Base-by-base conservation (phyloP, 306 rosid genomes). In the Trichosanthes cucumerina region DNA sequence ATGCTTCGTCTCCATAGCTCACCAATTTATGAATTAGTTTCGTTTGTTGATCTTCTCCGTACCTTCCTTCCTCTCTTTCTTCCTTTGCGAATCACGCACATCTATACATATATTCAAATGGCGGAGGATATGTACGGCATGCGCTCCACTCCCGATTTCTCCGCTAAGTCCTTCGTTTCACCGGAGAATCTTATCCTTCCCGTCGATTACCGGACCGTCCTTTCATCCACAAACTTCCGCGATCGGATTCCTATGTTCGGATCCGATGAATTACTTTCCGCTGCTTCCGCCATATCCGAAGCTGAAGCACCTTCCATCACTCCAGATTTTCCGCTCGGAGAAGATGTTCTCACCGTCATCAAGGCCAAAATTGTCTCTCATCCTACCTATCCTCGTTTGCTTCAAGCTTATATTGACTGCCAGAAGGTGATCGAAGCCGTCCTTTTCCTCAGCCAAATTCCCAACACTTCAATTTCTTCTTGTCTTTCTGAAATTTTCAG, bases 371-470 rank as follows among this genome's bases (percentile, higher is more conserved):
- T 95, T 78, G 88, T 95, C 6, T 87, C 96, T 26, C 99, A 95
- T 54, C 99, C 97, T 77, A 76, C 80, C 70, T 92, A 92, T 78
- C 96, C 93, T 80, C 93, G 92, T 69, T 90, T 95, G 77, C 89
- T 95, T 58, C 88, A 89, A 76, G 96, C 99, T 44, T 92, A 92
- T 83, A 88, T 95, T 86, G 97, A 92, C 41, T 95, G 97, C 81
- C 96, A 92, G 83, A 92, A 95, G 96, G 99, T 92, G 83, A 85
- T 70, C 56, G 19, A 59, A 59, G 2, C 66, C 18, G 38, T 59
- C 38, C 66, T 58, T 58, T 24, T 24, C 65, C 60, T 21, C 13
- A 57, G 5, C 63, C 64, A 5, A 5, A 19, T 56, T 56, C 2
- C 62, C 24, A 56, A n/a, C 7, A 21, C 31, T 59, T 10, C 34